Base-by-base conservation (phyloP, 495 filamentous ascomycete genomes). In the Neurospora tetraspora region DNA sequence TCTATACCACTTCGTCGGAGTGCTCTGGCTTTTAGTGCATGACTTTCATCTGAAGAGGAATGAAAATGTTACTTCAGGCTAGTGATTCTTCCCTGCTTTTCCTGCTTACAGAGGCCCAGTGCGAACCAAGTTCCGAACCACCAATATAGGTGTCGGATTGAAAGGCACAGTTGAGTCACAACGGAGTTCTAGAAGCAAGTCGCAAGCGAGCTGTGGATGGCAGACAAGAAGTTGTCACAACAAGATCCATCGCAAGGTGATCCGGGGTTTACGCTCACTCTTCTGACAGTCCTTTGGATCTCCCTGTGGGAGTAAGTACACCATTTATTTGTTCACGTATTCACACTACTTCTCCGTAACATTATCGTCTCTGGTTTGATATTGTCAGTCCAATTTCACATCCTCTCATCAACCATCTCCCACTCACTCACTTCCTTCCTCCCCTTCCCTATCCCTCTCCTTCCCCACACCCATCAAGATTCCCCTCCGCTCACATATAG, bases 401-500 rank as follows among this genome's bases (percentile, higher is more conserved):
- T 43, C 16, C 42, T 43, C 18, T 4, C 42, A 9, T 43, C 18
- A 43, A 43, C 16, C 16, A 45, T 8, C 42, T n/a, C 42, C 42
- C n/a, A 20, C 11, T 14, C 47, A 27, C 20, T 12, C 10, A 5
- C 47, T 59, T 23, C 9, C 20, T 14, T 27, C 47, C 23, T 7
- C 2, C 40, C 12, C 12, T 39, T 18, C 40, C 18, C 40, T 7
- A n/a, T 18, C 40, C 39, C 39, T 39, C 20, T 9, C 10, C 45
- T 14, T 16, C 16, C 23, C 42, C 36, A 45, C 11, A 68, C 12
- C 5, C 40, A 70, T 38, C 11, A 8, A 12, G 4, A 59, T 18
- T 16, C 11, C 23, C 6, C 14, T 37, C 18, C 36, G 9, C 73
- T 70, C 45, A 77, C 61, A 77, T 38, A 71, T 79, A 82, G 2